Conservation (phyloP, 495 filamentous ascomycete species). For the Apodospora peruviana region DNA sequence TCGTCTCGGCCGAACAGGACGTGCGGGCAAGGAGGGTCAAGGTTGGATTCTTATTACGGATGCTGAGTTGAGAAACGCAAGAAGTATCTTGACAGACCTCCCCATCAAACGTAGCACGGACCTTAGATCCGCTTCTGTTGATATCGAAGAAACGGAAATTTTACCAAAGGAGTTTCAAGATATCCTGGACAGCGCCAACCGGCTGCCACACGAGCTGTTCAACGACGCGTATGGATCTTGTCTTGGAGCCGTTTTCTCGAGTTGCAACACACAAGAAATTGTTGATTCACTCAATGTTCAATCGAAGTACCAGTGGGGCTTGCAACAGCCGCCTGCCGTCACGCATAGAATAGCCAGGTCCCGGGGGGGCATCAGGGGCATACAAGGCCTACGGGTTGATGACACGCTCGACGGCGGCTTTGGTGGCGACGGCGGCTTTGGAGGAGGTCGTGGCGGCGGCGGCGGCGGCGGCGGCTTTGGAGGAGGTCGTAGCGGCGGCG, state of each 20-base stretch:
- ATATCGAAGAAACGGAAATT: conserved; percentile 29
- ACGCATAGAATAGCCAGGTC: conserved; percentile 16
- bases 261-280: conserved; percentile 28
- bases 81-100: conserved; percentile 50
- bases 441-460: not conserved
- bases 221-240: conserved; percentile 32
- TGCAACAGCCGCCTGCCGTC: conserved; percentile 53
- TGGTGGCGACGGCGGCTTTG: not conserved
- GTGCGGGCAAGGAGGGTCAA: conserved; percentile 70
- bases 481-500: not conserved
- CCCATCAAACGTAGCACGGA: conserved; percentile 57
- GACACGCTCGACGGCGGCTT: conserved; percentile 5
- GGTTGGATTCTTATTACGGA: conserved; percentile 71
- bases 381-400: conserved; percentile 35
- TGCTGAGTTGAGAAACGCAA: conserved; percentile 47
- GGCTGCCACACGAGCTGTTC: conserved; percentile 28
- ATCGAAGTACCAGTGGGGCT: conserved; percentile 54
- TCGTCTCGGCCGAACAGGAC: conserved; percentile 68
- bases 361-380: conserved; percentile 38
- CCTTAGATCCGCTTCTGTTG: conserved; percentile 43
- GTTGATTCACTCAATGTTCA: conserved; percentile 58
- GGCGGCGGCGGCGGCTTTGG: not conserved
- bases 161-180: conserved; percentile 33
- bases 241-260: conserved; percentile 44
- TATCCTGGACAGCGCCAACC: conserved; percentile 26